These are phyloP conservation scores for Aspergillus brasiliensis DNA, from an alignment of 2,329 filamentous ascomycete genomes.

Conservation along the genomic window DNA sequence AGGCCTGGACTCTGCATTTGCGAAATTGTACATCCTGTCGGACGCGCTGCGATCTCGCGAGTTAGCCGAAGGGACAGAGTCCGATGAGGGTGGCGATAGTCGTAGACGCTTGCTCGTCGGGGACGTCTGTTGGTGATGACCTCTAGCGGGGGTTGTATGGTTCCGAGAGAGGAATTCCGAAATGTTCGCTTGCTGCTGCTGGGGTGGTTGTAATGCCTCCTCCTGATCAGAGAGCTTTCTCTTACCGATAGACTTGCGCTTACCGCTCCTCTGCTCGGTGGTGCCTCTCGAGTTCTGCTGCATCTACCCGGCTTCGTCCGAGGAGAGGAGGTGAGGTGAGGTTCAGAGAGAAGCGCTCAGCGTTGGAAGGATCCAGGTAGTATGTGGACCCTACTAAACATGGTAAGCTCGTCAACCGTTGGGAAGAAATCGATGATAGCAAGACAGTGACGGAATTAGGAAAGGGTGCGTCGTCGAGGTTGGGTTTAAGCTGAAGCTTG, in stretches of 20 bases:
- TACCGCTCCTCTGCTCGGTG: constrained; percentile 46
- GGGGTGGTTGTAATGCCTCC: constrained; percentile 32
- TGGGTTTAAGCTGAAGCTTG: constrained; percentile 1
- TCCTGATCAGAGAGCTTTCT: constrained; percentile 43
- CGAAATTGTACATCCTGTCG: constrained; percentile 59
- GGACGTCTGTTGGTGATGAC: constrained; percentile 26
- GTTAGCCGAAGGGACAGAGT: constrained; percentile 14
- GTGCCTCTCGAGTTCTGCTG: constrained; percentile 41
- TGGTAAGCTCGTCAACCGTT: constrained; percentile 15
- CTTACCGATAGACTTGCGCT: constrained; percentile 46
- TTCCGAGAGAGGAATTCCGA: constrained; percentile 47
- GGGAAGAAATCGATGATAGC: neutral
- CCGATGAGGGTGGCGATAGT: constrained; percentile 31
- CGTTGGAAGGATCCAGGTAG: constrained; percentile 21
- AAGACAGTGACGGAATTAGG: constrained; percentile 4
- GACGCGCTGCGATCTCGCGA: constrained; percentile 25
- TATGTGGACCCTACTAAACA: constrained; percentile 18
- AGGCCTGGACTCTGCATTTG: constrained; percentile 40
- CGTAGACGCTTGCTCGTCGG: constrained; percentile 47
- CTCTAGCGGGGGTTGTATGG: constrained; percentile 24
- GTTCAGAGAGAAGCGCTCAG: constrained; percentile 23
- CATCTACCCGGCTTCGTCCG: constrained; percentile 46
- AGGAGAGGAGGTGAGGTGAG: constrained; percentile 12
- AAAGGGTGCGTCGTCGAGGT: constrained; percentile 10
- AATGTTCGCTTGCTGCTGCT: constrained; percentile 46